These are phyloP conservation scores for Phylloporus arenicola DNA, from an alignment of 768 basidiomycete species.

Conservation along the genomic window DNA sequence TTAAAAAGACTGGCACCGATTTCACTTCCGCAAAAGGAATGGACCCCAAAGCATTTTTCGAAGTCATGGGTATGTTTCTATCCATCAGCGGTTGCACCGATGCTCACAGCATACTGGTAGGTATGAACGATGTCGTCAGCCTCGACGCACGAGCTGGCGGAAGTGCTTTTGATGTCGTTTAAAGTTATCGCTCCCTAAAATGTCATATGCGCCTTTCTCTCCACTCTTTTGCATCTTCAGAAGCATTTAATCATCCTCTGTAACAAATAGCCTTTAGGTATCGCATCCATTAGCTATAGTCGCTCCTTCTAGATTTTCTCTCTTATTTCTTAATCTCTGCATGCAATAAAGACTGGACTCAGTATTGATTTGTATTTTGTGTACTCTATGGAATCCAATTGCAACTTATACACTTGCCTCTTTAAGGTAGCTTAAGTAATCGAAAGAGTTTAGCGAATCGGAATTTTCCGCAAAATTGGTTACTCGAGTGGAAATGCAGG, in stretches of 20 bases:
- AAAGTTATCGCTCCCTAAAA: constrained; percentile 11
- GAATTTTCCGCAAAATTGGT: background rate
- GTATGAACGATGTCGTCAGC: constrained; percentile 48
- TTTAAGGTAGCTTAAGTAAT: constrained; percentile 1
- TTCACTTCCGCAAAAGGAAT: constrained; percentile 56
- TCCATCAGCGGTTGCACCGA: background rate
- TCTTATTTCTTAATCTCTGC: constrained; percentile 17
- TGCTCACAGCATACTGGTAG: constrained; percentile 22
- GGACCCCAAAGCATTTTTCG: constrained; percentile 75
- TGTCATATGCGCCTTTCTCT: background rate
- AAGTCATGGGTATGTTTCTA: constrained; percentile 57
- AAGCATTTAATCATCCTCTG: constrained; percentile 11
- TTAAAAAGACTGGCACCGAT: constrained; percentile 77
- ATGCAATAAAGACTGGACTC: constrained; percentile 12
- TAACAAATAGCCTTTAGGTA: constrained; percentile 18
- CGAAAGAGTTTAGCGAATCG: background rate
- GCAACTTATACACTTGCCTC: constrained; percentile 8
- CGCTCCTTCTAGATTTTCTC: constrained; percentile 17
- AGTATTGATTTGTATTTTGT: constrained; percentile 2
- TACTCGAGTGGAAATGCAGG: background rate
- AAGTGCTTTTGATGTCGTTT: constrained; percentile 50
- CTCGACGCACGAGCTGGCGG: constrained; percentile 58
- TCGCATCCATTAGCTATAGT: constrained; percentile 10
- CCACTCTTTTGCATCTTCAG: background rate
- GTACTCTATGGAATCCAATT: background rate